These are phyloP conservation scores for Halenospora varia DNA, from an alignment of 495 filamentous ascomycete genomes.

Conservation along the genomic window DNA sequence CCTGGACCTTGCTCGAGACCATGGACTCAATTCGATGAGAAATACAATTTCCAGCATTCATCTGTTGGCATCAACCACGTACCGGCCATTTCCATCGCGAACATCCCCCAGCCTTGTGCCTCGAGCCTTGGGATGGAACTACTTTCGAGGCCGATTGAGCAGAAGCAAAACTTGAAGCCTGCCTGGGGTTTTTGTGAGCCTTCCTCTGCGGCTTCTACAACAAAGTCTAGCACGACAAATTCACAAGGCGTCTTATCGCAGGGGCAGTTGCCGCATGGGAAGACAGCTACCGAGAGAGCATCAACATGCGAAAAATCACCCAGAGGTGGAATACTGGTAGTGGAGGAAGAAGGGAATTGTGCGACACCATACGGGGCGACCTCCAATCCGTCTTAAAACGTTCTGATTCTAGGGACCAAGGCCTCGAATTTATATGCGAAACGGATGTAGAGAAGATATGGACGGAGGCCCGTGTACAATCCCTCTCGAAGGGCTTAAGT, in stretches of 20 bases:
- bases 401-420: not conserved
- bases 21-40: not conserved
- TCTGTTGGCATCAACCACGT: not conserved
- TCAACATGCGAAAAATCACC: not conserved
- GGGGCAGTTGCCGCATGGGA: not conserved
- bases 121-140: not conserved
- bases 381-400: not conserved
- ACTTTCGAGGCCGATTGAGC: not conserved
- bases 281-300: not conserved
- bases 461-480: not conserved
- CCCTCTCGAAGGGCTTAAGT: not conserved
- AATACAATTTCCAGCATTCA: not conserved
- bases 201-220: not conserved
- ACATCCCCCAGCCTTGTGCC: not conserved
- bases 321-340: not conserved
- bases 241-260: not conserved
- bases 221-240: not conserved
- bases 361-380: not conserved
- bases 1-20: not conserved
- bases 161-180: not conserved
- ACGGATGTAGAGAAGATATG: conserved; percentile 1
- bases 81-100: not conserved
- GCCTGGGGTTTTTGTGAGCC: too few species aligned
- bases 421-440: conserved; percentile 5
- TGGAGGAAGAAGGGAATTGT: not conserved